Percentiles rank a stretch among this genome's conserved stretches.
Conservation (phyloP, 2,329 filamentous ascomycete genomes). For the Botrytis squamosa region DNA sequence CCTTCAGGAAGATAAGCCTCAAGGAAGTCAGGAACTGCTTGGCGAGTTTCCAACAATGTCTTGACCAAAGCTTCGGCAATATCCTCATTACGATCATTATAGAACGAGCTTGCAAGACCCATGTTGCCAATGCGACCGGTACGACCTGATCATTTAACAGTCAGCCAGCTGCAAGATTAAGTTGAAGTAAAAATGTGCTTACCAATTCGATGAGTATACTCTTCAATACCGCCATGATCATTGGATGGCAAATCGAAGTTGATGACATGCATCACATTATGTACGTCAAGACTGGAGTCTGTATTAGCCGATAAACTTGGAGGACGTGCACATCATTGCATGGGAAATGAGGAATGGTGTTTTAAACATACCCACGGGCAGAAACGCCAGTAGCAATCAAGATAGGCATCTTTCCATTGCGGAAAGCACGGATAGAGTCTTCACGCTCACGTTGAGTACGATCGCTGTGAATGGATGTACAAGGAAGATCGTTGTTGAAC, state of each 20-base stretch:
- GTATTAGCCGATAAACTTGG: background rate
- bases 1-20: slow-evolving; percentile 60
- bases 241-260: slow-evolving; percentile 83
- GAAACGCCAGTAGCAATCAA: slow-evolving; percentile 83
- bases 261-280: slow-evolving; percentile 85
- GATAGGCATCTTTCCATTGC: slow-evolving; percentile 70
- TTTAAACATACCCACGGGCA: slow-evolving; percentile 63
- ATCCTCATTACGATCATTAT: slow-evolving; percentile 71
- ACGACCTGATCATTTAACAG: slow-evolving; percentile 57
- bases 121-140: slow-evolving; percentile 90
- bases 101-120: slow-evolving; percentile 87
- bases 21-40: slow-evolving; percentile 81
- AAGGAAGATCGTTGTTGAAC: slow-evolving; percentile 75
- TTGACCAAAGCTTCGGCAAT: slow-evolving; percentile 75
- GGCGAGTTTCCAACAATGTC: slow-evolving; percentile 75
- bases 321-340: background rate
- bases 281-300: slow-evolving; percentile 63
- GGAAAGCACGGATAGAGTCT: slow-evolving; percentile 85
- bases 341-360: background rate
- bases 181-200: slow-evolving; percentile 39
- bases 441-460: slow-evolving; percentile 90
- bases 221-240: slow-evolving; percentile 81
- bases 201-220: slow-evolving; percentile 95
- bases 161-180: slow-evolving; percentile 20
- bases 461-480: slow-evolving; percentile 83